Base-by-base conservation (phyloP, 305 asterid species). In the Fraxinus xanthoxyloides region DNA sequence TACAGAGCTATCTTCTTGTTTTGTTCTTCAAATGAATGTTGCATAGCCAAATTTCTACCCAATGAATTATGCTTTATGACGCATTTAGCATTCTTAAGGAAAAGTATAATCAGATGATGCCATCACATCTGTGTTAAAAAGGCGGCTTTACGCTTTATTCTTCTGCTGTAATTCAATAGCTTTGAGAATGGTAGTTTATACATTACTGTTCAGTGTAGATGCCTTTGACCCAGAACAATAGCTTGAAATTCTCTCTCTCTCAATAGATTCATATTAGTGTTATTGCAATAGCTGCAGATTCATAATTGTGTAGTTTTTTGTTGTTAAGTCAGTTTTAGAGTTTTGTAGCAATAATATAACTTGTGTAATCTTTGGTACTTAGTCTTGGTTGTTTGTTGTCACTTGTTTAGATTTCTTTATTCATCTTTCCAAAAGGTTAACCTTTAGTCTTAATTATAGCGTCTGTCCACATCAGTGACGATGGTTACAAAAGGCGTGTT, bases 401-500 rank as follows among this genome's bases (percentile, higher is more conserved):
- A 23, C 48, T 75, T 32, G 65, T 80, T 79, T 78, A 75, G 43
- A 30, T 84, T 63, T 48, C 26, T n/a, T 61, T 43, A 40, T 43
- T 23, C 7, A 7, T 23, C 77, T 40, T 38, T 56, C 6, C 24
- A 40, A 38, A 74, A 21, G 32, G 76, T 76, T 54, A 21, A 79
- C 82, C 31, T 81, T 81, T 79, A 81, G 77, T 70, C 61, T 78
- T 86, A 48, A 79, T 32, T 80, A 76, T 87, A 96, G 99, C 99
- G 99, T 72, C 88, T 96, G 80, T 91, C 98, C 40, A 92, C 97
- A 19, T 96, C 99, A 30, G 99, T 96, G 82, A 93, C 95, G n/a
- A 92, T 93, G 98, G 99, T 96, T 32, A 94, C 99, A 24, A 96
- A 94, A 88, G 99, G 98, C 74, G 98, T 96, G 74, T 95, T 96